Conservation (phyloP, 177 flowering plant species). For the Vitis hybrid region DNA sequence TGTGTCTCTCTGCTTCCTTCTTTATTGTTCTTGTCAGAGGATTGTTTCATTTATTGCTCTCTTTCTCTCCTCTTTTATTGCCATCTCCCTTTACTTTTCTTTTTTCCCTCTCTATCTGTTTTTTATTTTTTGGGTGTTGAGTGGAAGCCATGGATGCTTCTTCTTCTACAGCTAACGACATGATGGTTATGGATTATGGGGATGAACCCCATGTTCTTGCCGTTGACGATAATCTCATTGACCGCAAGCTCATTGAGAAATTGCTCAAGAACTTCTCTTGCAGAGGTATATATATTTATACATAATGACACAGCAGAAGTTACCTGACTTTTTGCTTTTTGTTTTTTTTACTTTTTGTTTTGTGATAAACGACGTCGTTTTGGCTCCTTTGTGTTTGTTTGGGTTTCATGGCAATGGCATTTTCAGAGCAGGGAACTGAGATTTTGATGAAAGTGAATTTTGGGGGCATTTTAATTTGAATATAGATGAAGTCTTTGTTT, state of each 20-base stretch:
- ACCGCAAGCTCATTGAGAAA: conserved; percentile 54
- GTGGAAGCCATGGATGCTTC: conserved; percentile 7
- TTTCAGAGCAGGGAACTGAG: no score
- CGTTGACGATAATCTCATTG: conserved; percentile 64
- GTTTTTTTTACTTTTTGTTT: neutral
- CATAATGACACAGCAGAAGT: no score
- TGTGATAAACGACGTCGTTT: neutral
- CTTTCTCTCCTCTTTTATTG: neutral
- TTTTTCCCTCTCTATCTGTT: neutral
- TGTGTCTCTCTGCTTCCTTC: neutral
- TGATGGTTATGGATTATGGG: conserved; percentile 13
- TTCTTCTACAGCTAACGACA: conserved; percentile 19
- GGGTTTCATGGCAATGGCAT: no score
- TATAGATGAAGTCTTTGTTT: no score
- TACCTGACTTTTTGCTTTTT: neutral
- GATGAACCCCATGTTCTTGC: conserved; percentile 61
- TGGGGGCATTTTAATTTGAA: no score
- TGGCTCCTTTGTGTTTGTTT: no score
- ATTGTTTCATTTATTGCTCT: no score
- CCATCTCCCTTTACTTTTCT: neutral
- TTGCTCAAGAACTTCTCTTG: conserved; percentile 53
- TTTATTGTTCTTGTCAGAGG: no score
- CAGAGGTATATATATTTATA: conserved; percentile 40
- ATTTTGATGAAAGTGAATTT: no score
- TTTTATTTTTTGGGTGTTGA: neutral